These are phyloP conservation scores for Starmerella bacillaris DNA, from an alignment of 805 yeast genomes.

Conservation along the genomic window DNA sequence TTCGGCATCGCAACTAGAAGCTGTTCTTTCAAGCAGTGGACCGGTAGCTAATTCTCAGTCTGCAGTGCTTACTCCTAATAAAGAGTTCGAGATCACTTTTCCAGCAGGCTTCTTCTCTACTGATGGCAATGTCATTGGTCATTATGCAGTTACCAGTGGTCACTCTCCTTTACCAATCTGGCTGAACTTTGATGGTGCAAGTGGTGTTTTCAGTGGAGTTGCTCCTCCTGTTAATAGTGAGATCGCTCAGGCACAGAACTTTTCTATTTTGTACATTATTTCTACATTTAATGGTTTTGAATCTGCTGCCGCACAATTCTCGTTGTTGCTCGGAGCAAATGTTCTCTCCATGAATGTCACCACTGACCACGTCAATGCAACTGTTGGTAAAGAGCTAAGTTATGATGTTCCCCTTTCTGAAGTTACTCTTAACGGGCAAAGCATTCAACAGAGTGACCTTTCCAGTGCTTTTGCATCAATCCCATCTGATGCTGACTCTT, in stretches of 20 bases:
- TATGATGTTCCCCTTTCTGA: constrained; percentile 44
- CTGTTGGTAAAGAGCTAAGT: constrained; percentile 37
- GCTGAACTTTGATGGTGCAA: constrained; percentile 48
- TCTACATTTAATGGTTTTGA: constrained; percentile 60
- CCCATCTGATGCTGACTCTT: constrained; percentile 34
- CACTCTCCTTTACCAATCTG: constrained; percentile 84
- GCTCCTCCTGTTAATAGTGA: constrained; percentile 75
- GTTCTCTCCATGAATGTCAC: constrained; percentile 50
- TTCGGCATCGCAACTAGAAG: constrained; percentile 29
- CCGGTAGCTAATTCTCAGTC: constrained; percentile 61
- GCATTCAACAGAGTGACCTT: constrained; percentile 29
- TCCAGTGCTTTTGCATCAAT: constrained; percentile 34
- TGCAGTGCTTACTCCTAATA: constrained; percentile 53
- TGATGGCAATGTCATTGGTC: constrained; percentile 38
- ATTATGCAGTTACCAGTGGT: constrained; percentile 66
- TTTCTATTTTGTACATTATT: constrained; percentile 55
- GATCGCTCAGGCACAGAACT: constrained; percentile 71
- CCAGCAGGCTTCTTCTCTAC: constrained; percentile 40
- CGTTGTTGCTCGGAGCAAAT: constrained; percentile 75
- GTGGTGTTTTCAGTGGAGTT: constrained; percentile 59
- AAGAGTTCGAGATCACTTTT: constrained; percentile 47
- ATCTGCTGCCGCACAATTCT: constrained; percentile 51
- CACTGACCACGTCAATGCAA: constrained; percentile 46
- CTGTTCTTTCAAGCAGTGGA: constrained; percentile 46
- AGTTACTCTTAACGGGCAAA: constrained; percentile 45